These are phyloP conservation scores for Ophiostoma himal-ulmi DNA, from an alignment of 2,329 filamentous ascomycete species.

Conservation along the genomic window DNA sequence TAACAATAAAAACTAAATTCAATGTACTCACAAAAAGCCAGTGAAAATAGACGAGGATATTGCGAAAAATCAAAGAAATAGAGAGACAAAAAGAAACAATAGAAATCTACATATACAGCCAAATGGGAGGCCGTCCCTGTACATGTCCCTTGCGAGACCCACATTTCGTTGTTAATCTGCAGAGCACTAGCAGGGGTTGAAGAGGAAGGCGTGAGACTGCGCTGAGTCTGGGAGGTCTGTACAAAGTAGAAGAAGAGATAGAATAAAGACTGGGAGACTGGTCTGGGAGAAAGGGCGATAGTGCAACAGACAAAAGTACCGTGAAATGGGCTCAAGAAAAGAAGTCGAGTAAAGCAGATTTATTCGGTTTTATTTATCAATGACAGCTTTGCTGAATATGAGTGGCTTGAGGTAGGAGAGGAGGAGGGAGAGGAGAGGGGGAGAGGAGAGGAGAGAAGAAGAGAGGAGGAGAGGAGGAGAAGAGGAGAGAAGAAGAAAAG, in stretches of 20 bases:
- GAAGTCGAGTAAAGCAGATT: no score
- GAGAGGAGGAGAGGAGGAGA: neutral
- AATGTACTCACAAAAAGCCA: neutral
- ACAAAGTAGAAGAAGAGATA: no score
- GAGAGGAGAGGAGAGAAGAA: no score
- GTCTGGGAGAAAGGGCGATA: neutral
- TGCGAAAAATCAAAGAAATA: neutral
- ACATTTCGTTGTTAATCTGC: slow-evolving; percentile 12
- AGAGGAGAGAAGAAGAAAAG: neutral
- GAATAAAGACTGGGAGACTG: neutral
- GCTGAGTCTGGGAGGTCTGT: neutral
- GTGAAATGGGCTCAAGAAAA: neutral
- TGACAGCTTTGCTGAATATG: no score
- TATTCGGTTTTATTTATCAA: no score
- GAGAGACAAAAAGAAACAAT: neutral
- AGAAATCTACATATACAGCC: neutral
- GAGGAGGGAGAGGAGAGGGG: no score
- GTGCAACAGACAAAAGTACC: neutral
- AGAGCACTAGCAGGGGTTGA: slow-evolving; percentile 11
- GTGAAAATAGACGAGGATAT: neutral
- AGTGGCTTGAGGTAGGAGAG: no score
- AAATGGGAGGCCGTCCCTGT: neutral
- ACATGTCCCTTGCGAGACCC: neutral
- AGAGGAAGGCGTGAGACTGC: neutral
- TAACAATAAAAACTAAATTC: no score